Evolutionary conservation across 106 monocot genomes (phyloP).

Genomic region (Dendrobium nobile): DNA sequence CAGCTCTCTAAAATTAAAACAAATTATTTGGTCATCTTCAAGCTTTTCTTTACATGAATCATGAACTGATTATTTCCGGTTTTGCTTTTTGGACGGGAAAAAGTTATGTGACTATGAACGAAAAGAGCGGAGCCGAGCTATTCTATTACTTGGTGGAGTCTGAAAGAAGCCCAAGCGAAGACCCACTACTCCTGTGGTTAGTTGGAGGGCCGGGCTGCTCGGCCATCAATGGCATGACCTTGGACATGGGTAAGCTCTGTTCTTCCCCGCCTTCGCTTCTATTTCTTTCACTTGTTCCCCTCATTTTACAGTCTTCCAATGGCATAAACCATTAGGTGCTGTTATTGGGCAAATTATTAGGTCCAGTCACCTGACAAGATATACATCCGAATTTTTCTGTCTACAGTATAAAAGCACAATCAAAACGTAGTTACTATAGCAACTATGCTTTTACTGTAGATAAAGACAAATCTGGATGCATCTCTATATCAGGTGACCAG

Average conservation of each 20-base stretch:
- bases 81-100: neutral
- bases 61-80: neutral
- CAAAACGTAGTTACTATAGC: too few relatives aligned
- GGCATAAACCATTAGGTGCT: neutral
- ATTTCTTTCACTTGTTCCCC: neutral
- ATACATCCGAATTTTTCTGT: too few relatives aligned
- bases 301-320: neutral
- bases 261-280: neutral
- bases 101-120: conserved; percentile 11
- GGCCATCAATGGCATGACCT: neutral
- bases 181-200: conserved; percentile 16
- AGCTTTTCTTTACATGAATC: too few relatives aligned
- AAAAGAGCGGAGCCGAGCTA: conserved; percentile 13
- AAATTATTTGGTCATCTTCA: too few relatives aligned
- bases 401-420: too few relatives aligned
- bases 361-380: too few relatives aligned
- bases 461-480: too few relatives aligned
- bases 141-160: conserved; percentile 17
- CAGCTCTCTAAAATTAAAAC: neutral
- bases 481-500: too few relatives aligned
- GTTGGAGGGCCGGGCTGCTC: conserved; percentile 20
- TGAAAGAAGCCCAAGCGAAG: conserved; percentile 13
- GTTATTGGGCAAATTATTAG: too few relatives aligned
- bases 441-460: too few relatives aligned
- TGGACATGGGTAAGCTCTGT: conserved; percentile 10